Percentiles rank a stretch among this genome's conserved stretches.
phyloP scores from a whole-genome alignment of 345 rosid species.

The Kernera saxatilis region DNA sequence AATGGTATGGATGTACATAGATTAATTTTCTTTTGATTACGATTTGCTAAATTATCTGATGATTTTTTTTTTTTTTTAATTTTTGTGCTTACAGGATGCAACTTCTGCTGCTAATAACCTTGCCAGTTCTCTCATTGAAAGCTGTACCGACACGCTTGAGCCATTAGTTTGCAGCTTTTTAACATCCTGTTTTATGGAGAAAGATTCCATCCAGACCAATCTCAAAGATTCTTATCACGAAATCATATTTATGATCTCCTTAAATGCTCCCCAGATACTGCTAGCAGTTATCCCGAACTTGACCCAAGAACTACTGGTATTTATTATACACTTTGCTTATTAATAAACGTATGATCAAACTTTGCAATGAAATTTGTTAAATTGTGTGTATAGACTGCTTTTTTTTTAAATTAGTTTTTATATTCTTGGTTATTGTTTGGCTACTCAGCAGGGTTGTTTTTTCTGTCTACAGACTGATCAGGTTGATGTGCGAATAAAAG shows the following conservation, averaged over 20 bases:
- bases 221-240: constrained; percentile 82
- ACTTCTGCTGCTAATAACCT: constrained; percentile 58
- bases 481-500: constrained; percentile 85
- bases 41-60: constrained; percentile 1
- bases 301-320: constrained; percentile 73
- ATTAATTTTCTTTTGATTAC: neutral
- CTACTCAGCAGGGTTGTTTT: constrained; percentile 11
- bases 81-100: constrained; percentile 38
- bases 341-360: neutral
- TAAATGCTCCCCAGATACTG: constrained; percentile 74
- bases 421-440: neutral
- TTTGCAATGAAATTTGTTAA: neutral
- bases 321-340: constrained; percentile 8
- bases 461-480: constrained; percentile 61
- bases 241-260: constrained; percentile 61
- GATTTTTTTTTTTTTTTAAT: neutral
- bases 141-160: constrained; percentile 61
- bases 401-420: neutral
- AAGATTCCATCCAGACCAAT: constrained; percentile 55
- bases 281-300: constrained; percentile 63
- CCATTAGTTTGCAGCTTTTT: constrained; percentile 70
- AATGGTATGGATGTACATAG: constrained; percentile 40
- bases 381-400: neutral
- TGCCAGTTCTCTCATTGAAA: constrained; percentile 71
- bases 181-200: constrained; percentile 63